These are phyloP conservation scores for Lepiota venenata DNA, from an alignment of 768 basidiomycete species.

Conservation along the genomic window DNA sequence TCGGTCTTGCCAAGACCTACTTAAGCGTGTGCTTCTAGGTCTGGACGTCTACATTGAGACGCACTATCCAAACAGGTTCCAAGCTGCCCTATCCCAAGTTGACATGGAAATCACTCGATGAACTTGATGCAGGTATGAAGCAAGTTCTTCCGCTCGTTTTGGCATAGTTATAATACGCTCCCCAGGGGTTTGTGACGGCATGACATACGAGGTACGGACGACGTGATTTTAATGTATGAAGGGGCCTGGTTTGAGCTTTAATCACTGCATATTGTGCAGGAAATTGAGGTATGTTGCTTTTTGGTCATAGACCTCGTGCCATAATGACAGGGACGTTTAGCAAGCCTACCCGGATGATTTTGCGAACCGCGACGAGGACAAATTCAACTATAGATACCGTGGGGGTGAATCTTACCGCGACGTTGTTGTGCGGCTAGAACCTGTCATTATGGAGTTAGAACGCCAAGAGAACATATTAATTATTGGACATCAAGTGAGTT, in stretches of 20 bases:
- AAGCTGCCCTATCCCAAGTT: slow-evolving; percentile 83
- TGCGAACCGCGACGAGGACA: slow-evolving; percentile 97
- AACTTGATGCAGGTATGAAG: slow-evolving; percentile 83
- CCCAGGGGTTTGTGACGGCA: slow-evolving; percentile 90
- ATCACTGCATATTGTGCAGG: slow-evolving; percentile 29
- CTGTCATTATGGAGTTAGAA: slow-evolving; percentile 99
- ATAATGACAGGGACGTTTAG: slow-evolving; percentile 33
- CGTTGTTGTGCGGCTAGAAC: slow-evolving; percentile 92
- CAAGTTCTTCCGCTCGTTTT: slow-evolving; percentile 6
- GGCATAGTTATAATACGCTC: not conserved
- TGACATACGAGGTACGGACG: slow-evolving; percentile 79
- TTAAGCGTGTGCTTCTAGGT: slow-evolving; percentile 46
- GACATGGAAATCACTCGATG: slow-evolving; percentile 98
- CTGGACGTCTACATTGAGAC: slow-evolving; percentile 96
- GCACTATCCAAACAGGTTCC: slow-evolving; percentile 90
- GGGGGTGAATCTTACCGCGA: slow-evolving; percentile 98
- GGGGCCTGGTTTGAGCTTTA: not conserved
- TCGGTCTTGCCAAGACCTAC: not conserved
- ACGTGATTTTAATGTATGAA: not conserved
- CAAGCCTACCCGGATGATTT: slow-evolving; percentile 97
- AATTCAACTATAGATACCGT: slow-evolving; percentile 98
- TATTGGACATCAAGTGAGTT: slow-evolving; percentile 84
- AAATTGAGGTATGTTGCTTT: slow-evolving; percentile 74
- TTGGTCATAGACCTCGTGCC: not conserved
- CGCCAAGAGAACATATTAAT: slow-evolving; percentile 96